Base-by-base conservation (phyloP, 1,284 basidiomycete species). In the Thelephora terrestris region DNA sequence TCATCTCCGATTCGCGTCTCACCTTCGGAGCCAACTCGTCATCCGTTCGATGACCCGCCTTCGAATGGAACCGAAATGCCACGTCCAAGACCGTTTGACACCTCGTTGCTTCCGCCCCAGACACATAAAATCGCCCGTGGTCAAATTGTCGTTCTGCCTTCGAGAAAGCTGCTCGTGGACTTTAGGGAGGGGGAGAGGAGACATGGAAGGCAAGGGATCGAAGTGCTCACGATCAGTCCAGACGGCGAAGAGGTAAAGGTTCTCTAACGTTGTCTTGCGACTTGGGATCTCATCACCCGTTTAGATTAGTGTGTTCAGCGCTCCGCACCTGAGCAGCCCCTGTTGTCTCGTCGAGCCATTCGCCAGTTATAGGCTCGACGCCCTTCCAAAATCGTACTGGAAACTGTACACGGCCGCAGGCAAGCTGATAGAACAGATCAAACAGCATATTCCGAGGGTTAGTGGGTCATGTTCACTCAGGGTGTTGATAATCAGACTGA, bases 131-230 rank as follows among this genome's bases (percentile, higher is more conserved):
- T 71, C 17, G 57, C 67, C 1, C 63, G 70, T 36, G 76, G 76
- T 0, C 70, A 71, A 35, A 52, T 78, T 10, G 71, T 71, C 2
- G 59, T 78, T 18, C 60, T 78, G 4, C 71, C 73, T 12, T 78
- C 75, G 2, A 64, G 56, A 45, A 67, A 71, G 27, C 50, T 76
- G 7, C 63, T 79, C 1, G 68, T 78, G 18, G 76, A 78, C 57
- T 73, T 78, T 49, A 69, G 76, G 34, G 75, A 77, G 58, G 69
- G 71, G 20, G 73, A 78, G 52, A 65, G 75, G 2, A 61, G 73
- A 43, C 69, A 66, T 38, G 72, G 72, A 1, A 56, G 65, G 34
- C 68, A 64, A 53, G 76, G 74, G 4, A 60, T 67, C 12, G 67
- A 74, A 54, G 72, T 79, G 12, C 54, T 78, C 18, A 52, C 76